These are phyloP conservation scores for Suhomyces atakaporum DNA, from an alignment of 1,139 yeast species.

Conservation along the genomic window DNA sequence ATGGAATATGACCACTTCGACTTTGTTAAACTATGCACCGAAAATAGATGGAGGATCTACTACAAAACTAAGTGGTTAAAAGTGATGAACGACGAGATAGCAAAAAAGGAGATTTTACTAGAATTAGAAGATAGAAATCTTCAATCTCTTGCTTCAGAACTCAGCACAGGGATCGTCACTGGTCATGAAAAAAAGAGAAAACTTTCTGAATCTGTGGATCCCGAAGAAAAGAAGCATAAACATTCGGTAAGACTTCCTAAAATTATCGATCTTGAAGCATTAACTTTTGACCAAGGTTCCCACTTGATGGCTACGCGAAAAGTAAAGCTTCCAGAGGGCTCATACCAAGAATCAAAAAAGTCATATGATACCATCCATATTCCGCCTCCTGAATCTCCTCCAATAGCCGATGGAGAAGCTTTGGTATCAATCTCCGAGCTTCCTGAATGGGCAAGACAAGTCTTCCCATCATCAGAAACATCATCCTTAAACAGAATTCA, in stretches of 20 bases:
- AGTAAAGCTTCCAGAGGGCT: conserved; percentile 77
- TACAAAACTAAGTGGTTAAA: conserved; percentile 53
- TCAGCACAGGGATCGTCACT: conserved; percentile 15
- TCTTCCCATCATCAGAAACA: conserved; percentile 72
- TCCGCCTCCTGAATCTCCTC: conserved; percentile 62
- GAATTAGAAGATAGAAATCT: conserved; percentile 28
- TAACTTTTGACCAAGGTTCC: conserved; percentile 72
- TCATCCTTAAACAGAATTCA: conserved; percentile 76
- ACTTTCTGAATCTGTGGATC: conserved; percentile 10
- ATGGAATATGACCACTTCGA: conserved; percentile 54
- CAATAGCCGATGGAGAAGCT: conserved; percentile 47
- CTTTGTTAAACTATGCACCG: conserved; percentile 49
- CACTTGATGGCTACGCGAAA: conserved; percentile 67
- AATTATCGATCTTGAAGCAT: conserved; percentile 61
- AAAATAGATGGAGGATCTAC: conserved; percentile 54
- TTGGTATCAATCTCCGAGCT: conserved; percentile 61
- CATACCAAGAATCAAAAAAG: conserved; percentile 72
- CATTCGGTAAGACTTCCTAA: conserved; percentile 43
- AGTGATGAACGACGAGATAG: conserved; percentile 34
- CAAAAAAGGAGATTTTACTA: conserved; percentile 27
- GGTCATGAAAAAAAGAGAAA: conserved; percentile 20
- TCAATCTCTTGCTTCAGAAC: conserved; percentile 29
- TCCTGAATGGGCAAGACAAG: conserved; percentile 81
- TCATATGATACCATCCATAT: conserved; percentile 85
- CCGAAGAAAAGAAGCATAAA: conserved; percentile 10